Percentiles rank a stretch among this genome's conserved stretches.
phyloP scores from a whole-genome alignment of 306 rosid genomes.

The Malus domestica region DNA sequence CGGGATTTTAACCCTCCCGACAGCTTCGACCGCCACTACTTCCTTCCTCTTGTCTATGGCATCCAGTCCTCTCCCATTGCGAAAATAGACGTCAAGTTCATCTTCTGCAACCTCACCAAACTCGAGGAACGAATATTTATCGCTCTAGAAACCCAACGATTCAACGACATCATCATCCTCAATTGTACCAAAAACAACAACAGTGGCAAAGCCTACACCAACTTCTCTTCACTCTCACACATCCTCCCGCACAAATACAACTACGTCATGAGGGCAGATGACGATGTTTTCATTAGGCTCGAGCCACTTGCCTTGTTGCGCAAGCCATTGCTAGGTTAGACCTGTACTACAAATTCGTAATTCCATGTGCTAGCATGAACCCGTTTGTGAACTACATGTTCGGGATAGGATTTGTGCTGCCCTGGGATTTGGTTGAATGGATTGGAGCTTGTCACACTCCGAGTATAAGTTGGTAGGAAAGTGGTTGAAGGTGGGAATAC shows the following conservation, averaged over 20 bases:
- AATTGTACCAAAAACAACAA: slow-evolving; percentile 29
- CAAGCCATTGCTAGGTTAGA: slow-evolving; percentile 23
- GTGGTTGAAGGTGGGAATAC: slow-evolving; percentile 22
- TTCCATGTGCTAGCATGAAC: slow-evolving; percentile 20
- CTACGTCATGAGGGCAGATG: slow-evolving; percentile 27
- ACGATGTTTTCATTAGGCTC: slow-evolving; percentile 21
- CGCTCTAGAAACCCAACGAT: slow-evolving; percentile 15
- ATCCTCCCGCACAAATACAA: background rate
- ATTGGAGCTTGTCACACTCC: slow-evolving; percentile 15
- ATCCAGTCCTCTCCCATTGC: slow-evolving; percentile 10
- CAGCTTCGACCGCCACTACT: too few relatives aligned
- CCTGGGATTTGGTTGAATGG: slow-evolving; percentile 36
- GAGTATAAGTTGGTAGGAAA: slow-evolving; percentile 21
- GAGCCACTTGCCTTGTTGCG: slow-evolving; percentile 16
- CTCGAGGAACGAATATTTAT: slow-evolving; percentile 12
- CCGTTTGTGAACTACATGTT: slow-evolving; percentile 23
- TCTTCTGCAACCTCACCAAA: slow-evolving; percentile 20
- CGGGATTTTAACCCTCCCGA: slow-evolving; percentile 16
- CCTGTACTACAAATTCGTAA: slow-evolving; percentile 22
- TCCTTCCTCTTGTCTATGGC: background rate
- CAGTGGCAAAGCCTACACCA: slow-evolving; percentile 24
- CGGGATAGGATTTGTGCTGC: slow-evolving; percentile 30
- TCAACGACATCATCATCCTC: slow-evolving; percentile 19
- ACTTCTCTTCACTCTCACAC: slow-evolving; percentile 20
- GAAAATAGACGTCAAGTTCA: slow-evolving; percentile 20